Evolutionary conservation across 306 rosid species (phyloP).

Genomic region (Inga oerstediana): DNA sequence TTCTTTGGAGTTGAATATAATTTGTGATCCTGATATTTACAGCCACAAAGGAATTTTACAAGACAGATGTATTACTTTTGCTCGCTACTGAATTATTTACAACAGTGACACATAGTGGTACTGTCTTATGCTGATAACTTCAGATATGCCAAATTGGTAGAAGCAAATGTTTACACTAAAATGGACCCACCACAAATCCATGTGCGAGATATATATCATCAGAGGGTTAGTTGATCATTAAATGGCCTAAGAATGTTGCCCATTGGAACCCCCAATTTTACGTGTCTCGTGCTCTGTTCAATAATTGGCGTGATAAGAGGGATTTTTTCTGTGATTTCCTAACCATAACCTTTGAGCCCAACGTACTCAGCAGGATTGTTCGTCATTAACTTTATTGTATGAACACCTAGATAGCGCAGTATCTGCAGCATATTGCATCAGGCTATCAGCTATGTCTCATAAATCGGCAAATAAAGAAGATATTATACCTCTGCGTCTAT

Average conservation of each 20-base stretch:
- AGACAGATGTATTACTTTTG: not conserved
- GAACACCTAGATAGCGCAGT: slow-evolving; percentile 49
- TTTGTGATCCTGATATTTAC: not conserved
- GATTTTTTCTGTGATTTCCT: slow-evolving; percentile 41
- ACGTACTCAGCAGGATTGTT: slow-evolving; percentile 44
- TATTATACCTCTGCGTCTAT: slow-evolving; percentile 69
- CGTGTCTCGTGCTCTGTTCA: slow-evolving; percentile 34
- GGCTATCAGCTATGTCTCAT: not conserved
- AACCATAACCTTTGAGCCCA: slow-evolving; percentile 53
- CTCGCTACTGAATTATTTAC: not conserved
- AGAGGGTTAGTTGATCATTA: slow-evolving; percentile 6
- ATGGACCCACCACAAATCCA: not conserved
- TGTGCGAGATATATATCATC: not conserved
- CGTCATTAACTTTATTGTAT: slow-evolving; percentile 51
- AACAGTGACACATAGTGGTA: not conserved
- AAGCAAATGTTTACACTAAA: not conserved
- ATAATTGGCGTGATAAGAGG: slow-evolving; percentile 42
- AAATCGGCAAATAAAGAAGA: not conserved
- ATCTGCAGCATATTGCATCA: slow-evolving; percentile 41
- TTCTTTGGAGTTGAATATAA: not conserved
- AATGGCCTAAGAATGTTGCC: not conserved
- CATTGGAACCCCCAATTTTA: slow-evolving; percentile 30
- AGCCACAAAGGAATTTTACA: not conserved
- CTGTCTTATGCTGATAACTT: not conserved
- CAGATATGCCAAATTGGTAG: not conserved